These are phyloP conservation scores for Musa beccarii DNA, from an alignment of 176 grass and related monocot genomes.

Conservation along the genomic window DNA sequence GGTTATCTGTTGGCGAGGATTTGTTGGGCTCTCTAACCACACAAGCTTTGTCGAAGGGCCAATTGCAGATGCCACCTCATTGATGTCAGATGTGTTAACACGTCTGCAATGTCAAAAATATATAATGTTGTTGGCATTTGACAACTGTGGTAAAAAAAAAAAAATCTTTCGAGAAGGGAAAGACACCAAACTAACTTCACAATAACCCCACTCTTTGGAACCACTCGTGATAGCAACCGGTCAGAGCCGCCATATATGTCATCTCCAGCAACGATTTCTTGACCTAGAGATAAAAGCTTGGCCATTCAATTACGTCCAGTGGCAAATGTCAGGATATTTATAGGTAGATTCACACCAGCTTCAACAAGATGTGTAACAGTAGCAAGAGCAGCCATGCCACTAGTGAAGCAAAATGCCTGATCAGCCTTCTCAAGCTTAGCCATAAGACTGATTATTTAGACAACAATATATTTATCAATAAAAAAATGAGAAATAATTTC, in stretches of 20 bases:
- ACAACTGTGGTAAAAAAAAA: slow-evolving; percentile 13
- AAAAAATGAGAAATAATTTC: slow-evolving; percentile 8
- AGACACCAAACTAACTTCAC: slow-evolving; percentile 78
- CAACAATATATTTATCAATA: slow-evolving; percentile 20
- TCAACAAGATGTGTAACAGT: slow-evolving; percentile 61
- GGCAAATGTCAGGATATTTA: slow-evolving; percentile 2
- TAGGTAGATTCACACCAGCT: slow-evolving; percentile 36
- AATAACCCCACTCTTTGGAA: slow-evolving; percentile 64
- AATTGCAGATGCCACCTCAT: slow-evolving; percentile 53
- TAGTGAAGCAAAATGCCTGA: slow-evolving; percentile 95
- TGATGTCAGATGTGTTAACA: slow-evolving; percentile 64
- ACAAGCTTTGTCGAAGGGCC: slow-evolving; percentile 62
- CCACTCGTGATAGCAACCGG: slow-evolving; percentile 80
- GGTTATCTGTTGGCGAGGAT: slow-evolving; percentile 90
- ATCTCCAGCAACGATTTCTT: slow-evolving; percentile 92
- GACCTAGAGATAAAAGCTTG: slow-evolving; percentile 37
- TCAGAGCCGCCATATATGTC: slow-evolving; percentile 98
- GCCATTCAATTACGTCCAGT: not conserved
- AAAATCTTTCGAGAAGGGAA: slow-evolving; percentile 12
- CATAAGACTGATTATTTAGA: slow-evolving; percentile 52
- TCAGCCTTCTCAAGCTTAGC: slow-evolving; percentile 96
- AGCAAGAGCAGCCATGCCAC: slow-evolving; percentile 88
- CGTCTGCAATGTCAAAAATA: slow-evolving; percentile 43
- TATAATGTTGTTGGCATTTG: slow-evolving; percentile 3
- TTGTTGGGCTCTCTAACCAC: slow-evolving; percentile 97